A percentile compares a stretch with the other conserved stretches of the same genome.
Evolutionary conservation across 208 protist genomes (phyloP).

Genomic region (Crithidia thermophila): DNA sequence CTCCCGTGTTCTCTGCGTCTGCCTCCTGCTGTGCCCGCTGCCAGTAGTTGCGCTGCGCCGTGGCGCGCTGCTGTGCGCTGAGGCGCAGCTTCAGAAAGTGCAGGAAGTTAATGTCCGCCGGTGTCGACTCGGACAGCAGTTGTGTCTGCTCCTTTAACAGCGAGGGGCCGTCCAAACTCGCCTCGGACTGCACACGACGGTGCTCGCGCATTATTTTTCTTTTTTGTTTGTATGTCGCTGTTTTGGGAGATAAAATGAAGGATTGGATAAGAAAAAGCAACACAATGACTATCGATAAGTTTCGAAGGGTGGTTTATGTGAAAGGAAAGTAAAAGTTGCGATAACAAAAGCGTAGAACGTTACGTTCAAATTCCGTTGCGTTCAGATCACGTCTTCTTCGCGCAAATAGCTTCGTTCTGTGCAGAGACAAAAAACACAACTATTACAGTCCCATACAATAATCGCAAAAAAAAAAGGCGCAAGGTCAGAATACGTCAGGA

Average conservation of each 20-base stretch:
- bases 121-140: conserved; percentile 50
- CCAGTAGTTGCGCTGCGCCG: conserved; percentile 71
- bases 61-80: conserved; percentile 60
- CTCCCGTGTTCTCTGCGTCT: neutral
- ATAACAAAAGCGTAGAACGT: too few species aligned
- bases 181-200: neutral
- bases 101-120: conserved; percentile 68
- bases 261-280: too few species aligned
- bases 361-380: too few species aligned
- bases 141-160: conserved; percentile 70
- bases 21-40: conserved; percentile 23
- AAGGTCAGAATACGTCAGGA: conserved; percentile 8
- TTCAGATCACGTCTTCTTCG: too few species aligned
- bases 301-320: too few species aligned
- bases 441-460: neutral
- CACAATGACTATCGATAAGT: too few species aligned
- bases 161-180: conserved; percentile 43
- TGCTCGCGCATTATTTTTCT: conserved; percentile 6
- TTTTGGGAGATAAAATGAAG: too few species aligned
- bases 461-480: neutral
- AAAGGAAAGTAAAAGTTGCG: too few species aligned
- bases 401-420: too few species aligned
- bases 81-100: conserved; percentile 67
- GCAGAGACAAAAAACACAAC: too few species aligned
- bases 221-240: neutral